Base-by-base conservation (phyloP, 257 asterid species). In the Nicotiana paniculata region DNA sequence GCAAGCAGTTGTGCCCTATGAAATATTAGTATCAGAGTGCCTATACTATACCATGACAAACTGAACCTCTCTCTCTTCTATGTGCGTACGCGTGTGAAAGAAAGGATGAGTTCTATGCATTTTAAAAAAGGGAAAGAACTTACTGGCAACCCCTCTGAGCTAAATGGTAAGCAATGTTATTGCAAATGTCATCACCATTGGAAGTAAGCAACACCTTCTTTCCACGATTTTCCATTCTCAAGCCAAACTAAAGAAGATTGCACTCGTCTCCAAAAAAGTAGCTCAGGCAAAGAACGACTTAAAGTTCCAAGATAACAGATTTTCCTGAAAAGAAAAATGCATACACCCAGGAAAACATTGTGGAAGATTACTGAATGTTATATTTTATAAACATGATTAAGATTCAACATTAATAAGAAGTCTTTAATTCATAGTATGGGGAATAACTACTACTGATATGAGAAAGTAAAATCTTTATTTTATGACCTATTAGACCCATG, bases 91-190 rank as follows among this genome's bases (percentile, higher is more conserved):
- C 5, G 21, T 2, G 9, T 74, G 62, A 74, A 74, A 7, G 33
- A 33, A 4, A 74, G 79, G 26, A 51, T 51, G 43, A 74, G 9
- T 74, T 37, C 55, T 51, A 74, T 74, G 79, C 8, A 51, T 74
- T 74, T 26, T 51, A 9, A 74, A 17, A 53, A 12, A 13, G 21
- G 32, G 30, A 28, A 51, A 24, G 65, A 48, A 54, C 17, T 24
- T 86, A 95, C 98, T 95, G 90, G 95, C 98, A 95, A 81, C 93
- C 93, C 18, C 97, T 91, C 87, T 86, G 97, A 74, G 93, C 93
- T 83, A 95, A 89, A 63, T 82, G 94, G 85, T 86, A 90, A 76
- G 97, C 94, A 72, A 95, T 88, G 88, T 87, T 89, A 81, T 87
- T 76, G 70, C 97, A 95, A 28, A 95, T 87, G 67, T 89, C 88